These are phyloP conservation scores for Diutina siamensis DNA, from an alignment of 1,139 yeast genomes.

Conservation along the genomic window DNA sequence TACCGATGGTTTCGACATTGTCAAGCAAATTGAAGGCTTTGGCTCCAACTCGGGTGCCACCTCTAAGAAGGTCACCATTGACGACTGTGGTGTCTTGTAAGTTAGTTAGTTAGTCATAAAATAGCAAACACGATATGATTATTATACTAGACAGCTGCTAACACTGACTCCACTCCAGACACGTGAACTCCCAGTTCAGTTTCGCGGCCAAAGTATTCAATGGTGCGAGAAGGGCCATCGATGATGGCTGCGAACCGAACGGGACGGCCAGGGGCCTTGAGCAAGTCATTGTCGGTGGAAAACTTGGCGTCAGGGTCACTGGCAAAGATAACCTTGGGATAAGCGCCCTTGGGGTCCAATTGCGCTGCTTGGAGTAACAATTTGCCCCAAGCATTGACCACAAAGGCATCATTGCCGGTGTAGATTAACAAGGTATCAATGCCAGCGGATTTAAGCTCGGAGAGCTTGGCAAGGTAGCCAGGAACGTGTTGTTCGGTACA, in stretches of 20 bases:
- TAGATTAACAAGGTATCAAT: constrained; percentile 62
- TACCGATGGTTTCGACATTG: constrained; percentile 77
- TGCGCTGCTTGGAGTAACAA: constrained; percentile 43
- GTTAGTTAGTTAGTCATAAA: neutral
- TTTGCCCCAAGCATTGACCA: constrained; percentile 73
- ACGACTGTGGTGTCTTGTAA: constrained; percentile 70
- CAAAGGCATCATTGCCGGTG: constrained; percentile 78
- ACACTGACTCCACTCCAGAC: constrained; percentile 7
- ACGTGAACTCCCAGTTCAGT: constrained; percentile 10
- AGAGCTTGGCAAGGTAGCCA: constrained; percentile 43
- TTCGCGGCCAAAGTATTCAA: constrained; percentile 11
- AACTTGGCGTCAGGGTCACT: constrained; percentile 18
- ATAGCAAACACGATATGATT: neutral
- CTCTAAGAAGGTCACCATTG: constrained; percentile 65
- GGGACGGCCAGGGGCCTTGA: constrained; percentile 41
- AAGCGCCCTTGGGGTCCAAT: constrained; percentile 14
- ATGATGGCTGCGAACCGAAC: constrained; percentile 64
- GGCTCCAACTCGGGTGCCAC: constrained; percentile 86
- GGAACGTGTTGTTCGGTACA: constrained; percentile 80
- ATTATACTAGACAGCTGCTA: neutral
- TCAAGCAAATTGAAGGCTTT: constrained; percentile 77
- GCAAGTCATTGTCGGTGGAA: constrained; percentile 13
- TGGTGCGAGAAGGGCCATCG: constrained; percentile 9
- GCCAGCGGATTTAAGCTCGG: constrained; percentile 48
- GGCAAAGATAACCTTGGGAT: constrained; percentile 45